Conservation (phyloP, 108 stramenopile species). For the Pseudonitzschia delicatissima region DNA sequence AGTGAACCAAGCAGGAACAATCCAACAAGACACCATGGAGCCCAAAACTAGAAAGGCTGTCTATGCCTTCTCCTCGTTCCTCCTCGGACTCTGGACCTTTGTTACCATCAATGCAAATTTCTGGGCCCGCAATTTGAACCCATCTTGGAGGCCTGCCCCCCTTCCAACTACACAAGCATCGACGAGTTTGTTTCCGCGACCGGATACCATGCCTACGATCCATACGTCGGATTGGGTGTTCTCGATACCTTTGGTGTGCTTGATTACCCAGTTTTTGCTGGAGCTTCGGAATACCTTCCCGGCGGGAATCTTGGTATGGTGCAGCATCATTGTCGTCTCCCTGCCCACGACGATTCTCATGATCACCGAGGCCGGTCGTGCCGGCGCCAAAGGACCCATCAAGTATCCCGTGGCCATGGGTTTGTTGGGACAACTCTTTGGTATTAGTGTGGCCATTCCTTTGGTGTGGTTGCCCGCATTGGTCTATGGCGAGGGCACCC, state of each 20-base stretch:
- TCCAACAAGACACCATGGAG: not conserved
- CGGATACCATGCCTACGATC: conserved; percentile 30
- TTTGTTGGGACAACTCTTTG: conserved; percentile 39
- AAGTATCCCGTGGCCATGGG: conserved; percentile 31
- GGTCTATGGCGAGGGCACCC: conserved; percentile 19
- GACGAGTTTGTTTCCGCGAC: conserved; percentile 9
- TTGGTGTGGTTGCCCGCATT: conserved; percentile 43
- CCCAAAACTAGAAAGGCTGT: not conserved
- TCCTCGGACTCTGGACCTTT: conserved; percentile 5
- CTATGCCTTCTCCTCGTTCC: conserved; percentile 3
- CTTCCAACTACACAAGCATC: not conserved
- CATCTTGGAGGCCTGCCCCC: conserved; percentile 8
- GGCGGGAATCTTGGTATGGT: conserved; percentile 31
- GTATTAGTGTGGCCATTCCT: conserved; percentile 43
- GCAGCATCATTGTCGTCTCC: conserved; percentile 14
- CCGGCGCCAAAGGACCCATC: conserved; percentile 21
- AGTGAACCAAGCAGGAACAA: too few relatives aligned
- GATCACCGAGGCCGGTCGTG: conserved; percentile 29
- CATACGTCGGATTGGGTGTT: conserved; percentile 20
- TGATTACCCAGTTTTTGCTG: conserved; percentile 44
- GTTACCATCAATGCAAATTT: not conserved
- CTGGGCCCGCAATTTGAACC: conserved; percentile 7
- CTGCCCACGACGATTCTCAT: conserved; percentile 22
- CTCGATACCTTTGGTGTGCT: conserved; percentile 35
- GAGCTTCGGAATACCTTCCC: conserved; percentile 24